Percentiles rank a stretch among this genome's conserved stretches.
Conservation (phyloP, 192 early-diverging fungal species). For the Pilaira anomala region DNA sequence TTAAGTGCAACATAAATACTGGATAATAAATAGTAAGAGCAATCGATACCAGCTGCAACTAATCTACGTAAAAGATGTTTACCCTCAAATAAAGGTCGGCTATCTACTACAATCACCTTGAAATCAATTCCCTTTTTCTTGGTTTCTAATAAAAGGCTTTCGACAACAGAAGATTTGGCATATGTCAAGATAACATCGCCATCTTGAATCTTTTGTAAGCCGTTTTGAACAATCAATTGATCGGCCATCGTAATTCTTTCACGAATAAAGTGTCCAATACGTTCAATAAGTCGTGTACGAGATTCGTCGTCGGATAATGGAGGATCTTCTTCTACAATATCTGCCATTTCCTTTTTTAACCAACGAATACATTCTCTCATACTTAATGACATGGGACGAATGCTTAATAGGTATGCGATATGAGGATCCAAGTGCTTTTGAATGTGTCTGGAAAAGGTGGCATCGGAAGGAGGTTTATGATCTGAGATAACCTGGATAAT, state of each 20-base stretch:
- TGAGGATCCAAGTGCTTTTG: constrained; percentile 81
- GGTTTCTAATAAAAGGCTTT: constrained; percentile 70
- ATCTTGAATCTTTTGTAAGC: constrained; percentile 79
- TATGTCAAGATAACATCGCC: constrained; percentile 91
- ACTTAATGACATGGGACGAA: constrained; percentile 81
- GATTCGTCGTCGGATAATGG: constrained; percentile 82
- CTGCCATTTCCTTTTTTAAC: constrained; percentile 82
- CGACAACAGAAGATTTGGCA: constrained; percentile 84
- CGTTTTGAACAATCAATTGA: constrained; percentile 71
- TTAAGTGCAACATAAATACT: constrained; percentile 74
- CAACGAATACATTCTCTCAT: constrained; percentile 91
- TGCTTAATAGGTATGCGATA: constrained; percentile 82
- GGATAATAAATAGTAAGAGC: constrained; percentile 67
- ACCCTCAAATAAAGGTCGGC: constrained; percentile 87
- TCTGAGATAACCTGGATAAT: constrained; percentile 77
- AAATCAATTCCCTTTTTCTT: constrained; percentile 74
- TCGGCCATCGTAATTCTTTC: constrained; percentile 85
- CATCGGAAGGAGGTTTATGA: constrained; percentile 79
- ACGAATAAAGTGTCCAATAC: constrained; percentile 85
- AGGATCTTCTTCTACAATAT: constrained; percentile 68
- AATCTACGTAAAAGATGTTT: constrained; percentile 61
- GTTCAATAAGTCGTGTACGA: constrained; percentile 59
- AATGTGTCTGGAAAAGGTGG: constrained; percentile 75
- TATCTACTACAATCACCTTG: constrained; percentile 89
- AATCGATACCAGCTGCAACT: constrained; percentile 59